Base-by-base conservation (phyloP, 129 eudicot genomes). In the Flaveria sonorensis region DNA sequence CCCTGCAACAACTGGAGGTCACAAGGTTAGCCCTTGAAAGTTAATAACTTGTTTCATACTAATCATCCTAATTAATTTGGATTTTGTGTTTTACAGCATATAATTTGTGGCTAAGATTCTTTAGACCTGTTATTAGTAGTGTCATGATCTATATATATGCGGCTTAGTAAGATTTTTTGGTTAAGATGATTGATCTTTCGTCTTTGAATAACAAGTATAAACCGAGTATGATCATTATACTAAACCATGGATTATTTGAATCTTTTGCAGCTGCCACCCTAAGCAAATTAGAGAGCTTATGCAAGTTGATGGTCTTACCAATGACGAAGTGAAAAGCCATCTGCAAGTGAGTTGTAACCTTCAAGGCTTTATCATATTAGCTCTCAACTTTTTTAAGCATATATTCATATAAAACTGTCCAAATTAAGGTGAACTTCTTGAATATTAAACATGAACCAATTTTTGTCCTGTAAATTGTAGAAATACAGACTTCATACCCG, bases 271-370 rank as follows among this genome's bases (percentile, higher is more conserved):
- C 79, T 23, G 98, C 98, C 18, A 93, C 98, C 20, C 98, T 39
- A 93, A 93, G 87, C 97, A 91, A 82, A 93, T 93, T 77, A 83
- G 97, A 81, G 98, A 93, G 83, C 90, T 85, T 16, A 93, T 93
- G 97, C 96, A 87, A 80, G 97, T 93, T 0, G 93, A 93, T 83
- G 97, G 96, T 4, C 96, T 93, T 63, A 90, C 98, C 6, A 93
- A 93, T n/a, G 98, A 93, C 36, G 98, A 93, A 87, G 98, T 93
- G 83, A 93, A 93, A 89, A 93, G 98, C 79, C 98, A 93, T 89
- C 81, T 93, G 82, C 98, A 93, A 82, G 98, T 93, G 77, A 32
- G 90, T 87, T 81, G 6, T 60, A 23, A 24, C 69, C 46, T 63
- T 28, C 55, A 7, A 52, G 43, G 46, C 56, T 6, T 39, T 21